phyloP scores from a whole-genome alignment of 192 early-diverging fungal species.

The Coemansia sp. region DNA sequence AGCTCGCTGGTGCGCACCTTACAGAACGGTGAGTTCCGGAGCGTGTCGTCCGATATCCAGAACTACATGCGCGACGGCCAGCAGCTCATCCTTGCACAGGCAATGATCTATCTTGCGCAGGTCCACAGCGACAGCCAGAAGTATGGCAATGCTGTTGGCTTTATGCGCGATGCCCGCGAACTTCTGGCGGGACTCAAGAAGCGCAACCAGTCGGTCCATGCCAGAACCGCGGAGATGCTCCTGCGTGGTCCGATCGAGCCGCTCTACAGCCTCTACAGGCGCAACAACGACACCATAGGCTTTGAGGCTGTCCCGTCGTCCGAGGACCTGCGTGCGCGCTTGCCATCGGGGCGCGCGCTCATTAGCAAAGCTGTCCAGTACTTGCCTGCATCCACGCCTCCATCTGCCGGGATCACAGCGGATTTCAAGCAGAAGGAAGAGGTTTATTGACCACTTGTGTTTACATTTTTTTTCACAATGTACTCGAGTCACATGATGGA shows the following conservation, averaged over 20 bases:
- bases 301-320: constrained; percentile 49
- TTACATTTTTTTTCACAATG: no score
- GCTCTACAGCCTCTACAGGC: constrained; percentile 47
- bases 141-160: constrained; percentile 50
- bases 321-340: constrained; percentile 39
- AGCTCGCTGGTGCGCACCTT: constrained; percentile 32
- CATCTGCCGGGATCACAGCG: background rate
- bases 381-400: constrained; percentile 2
- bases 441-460: no score
- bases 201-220: constrained; percentile 44
- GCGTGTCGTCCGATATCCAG: constrained; percentile 43
- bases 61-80: constrained; percentile 56
- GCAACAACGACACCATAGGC: constrained; percentile 56
- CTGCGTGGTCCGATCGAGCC: constrained; percentile 42
- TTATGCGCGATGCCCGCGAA: constrained; percentile 54
- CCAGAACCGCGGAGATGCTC: constrained; percentile 39
- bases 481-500: no score
- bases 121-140: constrained; percentile 52
- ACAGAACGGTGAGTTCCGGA: constrained; percentile 49
- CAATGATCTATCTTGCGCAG: constrained; percentile 52
- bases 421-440: no score
- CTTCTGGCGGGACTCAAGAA: constrained; percentile 41
- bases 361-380: constrained; percentile 38
- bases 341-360: constrained; percentile 46
- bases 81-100: constrained; percentile 48